phyloP scores from a whole-genome alignment of 2,329 filamentous ascomycete genomes.

The Alternaria sp. region DNA sequence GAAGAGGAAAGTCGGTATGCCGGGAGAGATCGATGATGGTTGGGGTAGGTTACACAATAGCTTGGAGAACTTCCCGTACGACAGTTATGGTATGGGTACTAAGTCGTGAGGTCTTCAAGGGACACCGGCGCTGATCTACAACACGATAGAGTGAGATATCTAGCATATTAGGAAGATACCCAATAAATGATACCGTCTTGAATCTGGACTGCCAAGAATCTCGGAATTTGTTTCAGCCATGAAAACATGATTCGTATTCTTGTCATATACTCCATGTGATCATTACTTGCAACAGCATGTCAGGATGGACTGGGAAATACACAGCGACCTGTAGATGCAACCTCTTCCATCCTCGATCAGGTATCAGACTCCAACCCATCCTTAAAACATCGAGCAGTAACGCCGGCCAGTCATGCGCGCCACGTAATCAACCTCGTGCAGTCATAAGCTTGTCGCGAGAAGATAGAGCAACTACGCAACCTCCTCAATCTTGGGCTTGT shows the following conservation, averaged over 20 bases:
- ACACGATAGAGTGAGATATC: too few species aligned
- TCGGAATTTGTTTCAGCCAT: neutral
- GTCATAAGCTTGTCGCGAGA: slow-evolving; percentile 25
- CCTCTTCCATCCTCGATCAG: slow-evolving; percentile 9
- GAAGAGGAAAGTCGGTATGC: slow-evolving; percentile 56
- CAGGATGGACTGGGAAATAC: slow-evolving; percentile 9
- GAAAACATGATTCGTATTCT: slow-evolving; percentile 21
- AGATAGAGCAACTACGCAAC: slow-evolving; percentile 42
- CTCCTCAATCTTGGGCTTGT: slow-evolving; percentile 59
- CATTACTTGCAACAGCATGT: slow-evolving; percentile 25
- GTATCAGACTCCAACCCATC: slow-evolving; percentile 13
- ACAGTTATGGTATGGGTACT: slow-evolving; percentile 63
- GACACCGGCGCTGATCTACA: neutral
- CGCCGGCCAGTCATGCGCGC: slow-evolving; percentile 18
- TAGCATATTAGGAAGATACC: neutral
- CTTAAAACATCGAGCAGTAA: slow-evolving; percentile 18
- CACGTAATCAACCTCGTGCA: slow-evolving; percentile 11
- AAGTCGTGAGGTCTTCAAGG: slow-evolving; percentile 1
- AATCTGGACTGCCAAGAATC: neutral
- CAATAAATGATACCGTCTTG: neutral
- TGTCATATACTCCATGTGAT: slow-evolving; percentile 28
- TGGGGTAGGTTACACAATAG: slow-evolving; percentile 63
- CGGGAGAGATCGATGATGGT: slow-evolving; percentile 67
- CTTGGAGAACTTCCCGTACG: slow-evolving; percentile 68
- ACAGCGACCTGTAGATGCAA: slow-evolving; percentile 12